Conservation (phyloP, 768 basidiomycete genomes). For the Paxillus ammoniavirescens region DNA sequence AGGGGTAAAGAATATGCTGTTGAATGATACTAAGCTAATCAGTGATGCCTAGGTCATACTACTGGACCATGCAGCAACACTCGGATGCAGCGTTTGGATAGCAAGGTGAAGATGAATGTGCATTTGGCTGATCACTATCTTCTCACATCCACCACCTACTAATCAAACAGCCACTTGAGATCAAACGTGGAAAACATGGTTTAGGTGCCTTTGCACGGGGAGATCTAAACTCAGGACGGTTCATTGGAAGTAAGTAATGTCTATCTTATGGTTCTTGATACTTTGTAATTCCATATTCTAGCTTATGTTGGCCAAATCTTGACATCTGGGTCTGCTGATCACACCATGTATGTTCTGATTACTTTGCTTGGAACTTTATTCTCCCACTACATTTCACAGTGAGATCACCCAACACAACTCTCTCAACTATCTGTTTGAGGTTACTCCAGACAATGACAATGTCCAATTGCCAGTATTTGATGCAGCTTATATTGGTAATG, state of each 20-base stretch:
- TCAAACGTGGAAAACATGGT: constrained; percentile 38
- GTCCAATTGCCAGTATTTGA: constrained; percentile 23
- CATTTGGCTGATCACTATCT: no score
- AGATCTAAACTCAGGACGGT: constrained; percentile 18
- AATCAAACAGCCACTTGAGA: constrained; percentile 30
- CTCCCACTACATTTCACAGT: constrained; percentile 5
- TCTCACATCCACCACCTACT: neutral
- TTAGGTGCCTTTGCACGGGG: constrained; percentile 46
- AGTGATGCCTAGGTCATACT: constrained; percentile 13
- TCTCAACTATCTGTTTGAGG: constrained; percentile 38
- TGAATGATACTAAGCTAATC: neutral
- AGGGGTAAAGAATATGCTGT: constrained; percentile 20
- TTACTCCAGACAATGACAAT: neutral
- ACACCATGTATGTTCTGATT: neutral
- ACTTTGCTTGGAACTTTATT: neutral
- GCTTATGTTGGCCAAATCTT: constrained; percentile 41
- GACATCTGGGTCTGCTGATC: constrained; percentile 7
- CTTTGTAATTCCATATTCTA: constrained; percentile 11
- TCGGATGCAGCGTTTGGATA: constrained; percentile 20
- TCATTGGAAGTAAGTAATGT: constrained; percentile 32
- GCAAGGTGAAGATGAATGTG: constrained; percentile 10
- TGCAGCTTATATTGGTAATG: constrained; percentile 43
- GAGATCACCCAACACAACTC: constrained; percentile 5
- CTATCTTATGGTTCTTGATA: neutral
- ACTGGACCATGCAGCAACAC: constrained; percentile 28